Base-by-base conservation (phyloP, 352 stramenopile genomes). In the Phytophthora brassicae region DNA sequence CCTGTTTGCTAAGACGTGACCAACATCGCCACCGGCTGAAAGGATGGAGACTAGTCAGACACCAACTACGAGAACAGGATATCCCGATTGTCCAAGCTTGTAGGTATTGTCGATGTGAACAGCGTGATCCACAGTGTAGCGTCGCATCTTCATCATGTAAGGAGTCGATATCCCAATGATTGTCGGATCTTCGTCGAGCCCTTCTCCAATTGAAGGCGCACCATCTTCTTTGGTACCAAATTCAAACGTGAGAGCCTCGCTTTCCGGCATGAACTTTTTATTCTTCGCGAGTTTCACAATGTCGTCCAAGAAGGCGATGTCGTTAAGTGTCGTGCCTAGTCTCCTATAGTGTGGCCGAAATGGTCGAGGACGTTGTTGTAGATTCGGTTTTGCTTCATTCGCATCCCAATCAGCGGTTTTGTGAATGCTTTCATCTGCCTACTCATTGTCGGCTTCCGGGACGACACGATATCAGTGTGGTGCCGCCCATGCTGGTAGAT, bases 61-160 rank as follows among this genome's bases (percentile, higher is more conserved):
- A 17, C 41, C 28, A 7, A 60, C n/a, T 2, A 51, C 52, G 8
- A 60, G 16, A 22, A 39, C 33, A 20, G 42, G 41, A n/a, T 38
- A 60, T 26, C 31, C 31, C 0, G 41, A 52, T 23, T 46, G 19
- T n/a, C 44, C 22, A 2, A 46, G 52, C 11, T 60, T 60, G 42
- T 52, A 60, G 4, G 53, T 60, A 6, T 13, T 38, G 16, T 60
- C 53, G 5, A 60, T 46, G 22, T 52, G 53, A 14, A 60, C 11
- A n/a, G 52, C 26, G 17, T 51, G 44, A 6, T 52, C 42, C 12
- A 16, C 12, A n/a, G 41, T 7, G 14, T 46, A 53, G 14, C 19
- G 7, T 13, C 50, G 19, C 41, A 17, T 50, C 17, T 51, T 51
- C 6, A 60, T 17, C 41, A 60, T 60, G 29, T 42, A 60, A 14